Evolutionary conservation across 306 rosid species (phyloP), one percentile per base, ranked within the genome.

Genomic region (Fagus sylvatica): DNA sequence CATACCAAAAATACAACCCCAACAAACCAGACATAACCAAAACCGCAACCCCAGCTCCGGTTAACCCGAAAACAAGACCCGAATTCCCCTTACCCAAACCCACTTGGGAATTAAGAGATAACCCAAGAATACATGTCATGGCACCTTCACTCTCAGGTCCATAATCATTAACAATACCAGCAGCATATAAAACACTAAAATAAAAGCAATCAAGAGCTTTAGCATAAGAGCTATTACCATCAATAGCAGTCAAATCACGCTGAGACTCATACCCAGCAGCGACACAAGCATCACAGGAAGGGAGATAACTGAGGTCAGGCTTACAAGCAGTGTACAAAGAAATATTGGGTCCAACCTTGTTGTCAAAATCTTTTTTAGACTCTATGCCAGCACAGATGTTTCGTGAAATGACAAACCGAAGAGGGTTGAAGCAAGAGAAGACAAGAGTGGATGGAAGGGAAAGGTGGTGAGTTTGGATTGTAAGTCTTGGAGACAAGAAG

Each of bases 111-210:
- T 78, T 68, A 82, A 87, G 36, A 0, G 90, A 51, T 36, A 95
- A 2, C 28, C 88, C 85, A 19, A 95, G 85, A 56, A 85, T 84
- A 66, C 99, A 95, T 12, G 76, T 77, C 17, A 85, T 70, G 43
- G 87, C 97, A 59, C 94, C 84, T 53, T 78, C 28, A 67, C 99
- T 91, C 60, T 88, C 88, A 41, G 98, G 97, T n/a, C 96, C 99
- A 79, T 62, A 72, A 71, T 87, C 84, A 71, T 95, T 95, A 16
- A 91, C 92, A 56, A 95, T 76, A 12, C 94, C 99, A 83, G 97
- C 99, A 78, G 91, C 97, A 83, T 93, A 95, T n/a, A 95, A 83
- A 68, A 95, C 56, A 1, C 90, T 8, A 17, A 75, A 88, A 78
- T 87, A 84, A 74, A 87, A 95, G 64, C 99, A 95, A 54, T 81